Percentiles rank a stretch among this genome's conserved stretches.
Conservation (phyloP, 805 yeast species). For the Brettanomyces nanus region DNA sequence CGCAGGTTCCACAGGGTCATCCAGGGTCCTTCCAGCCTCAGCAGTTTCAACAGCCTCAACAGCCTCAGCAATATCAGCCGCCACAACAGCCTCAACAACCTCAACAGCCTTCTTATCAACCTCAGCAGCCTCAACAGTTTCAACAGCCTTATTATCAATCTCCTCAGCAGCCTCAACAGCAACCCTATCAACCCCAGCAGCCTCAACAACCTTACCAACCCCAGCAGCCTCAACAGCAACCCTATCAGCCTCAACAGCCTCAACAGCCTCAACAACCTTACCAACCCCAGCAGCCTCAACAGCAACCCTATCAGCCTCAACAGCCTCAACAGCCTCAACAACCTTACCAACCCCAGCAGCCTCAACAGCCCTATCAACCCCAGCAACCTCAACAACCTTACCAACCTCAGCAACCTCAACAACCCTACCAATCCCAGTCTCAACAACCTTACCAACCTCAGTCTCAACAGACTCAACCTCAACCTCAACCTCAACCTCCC, state of each 20-base stretch:
- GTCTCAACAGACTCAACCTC: conserved; percentile 5
- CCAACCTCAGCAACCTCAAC: conserved; percentile 7
- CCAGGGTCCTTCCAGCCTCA: conserved; percentile 13
- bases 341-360: conserved; percentile 7
- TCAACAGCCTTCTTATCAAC: conserved; percentile 10
- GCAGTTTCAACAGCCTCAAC: conserved; percentile 9
- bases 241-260: conserved; percentile 7
- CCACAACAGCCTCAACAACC: conserved; percentile 8
- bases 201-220: conserved; percentile 7
- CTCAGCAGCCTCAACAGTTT: conserved; percentile 7
- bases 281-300: conserved; percentile 7
- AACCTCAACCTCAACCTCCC: background rate
- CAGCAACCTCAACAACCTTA: conserved; percentile 4
- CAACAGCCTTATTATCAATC: conserved; percentile 9
- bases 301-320: conserved; percentile 5
- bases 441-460: conserved; percentile 7
- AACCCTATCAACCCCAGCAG: conserved; percentile 4
- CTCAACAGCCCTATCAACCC: conserved; percentile 4
- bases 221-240: conserved; percentile 5
- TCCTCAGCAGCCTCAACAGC: conserved; percentile 5
- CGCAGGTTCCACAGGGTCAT: conserved; percentile 12
- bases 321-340: conserved; percentile 7
- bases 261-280: conserved; percentile 7
- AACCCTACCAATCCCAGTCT: conserved; percentile 3
- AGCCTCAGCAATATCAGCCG: conserved; percentile 8